phyloP scores from a whole-genome alignment of 2,329 filamentous ascomycete species.

The Anisogramma anomala region DNA sequence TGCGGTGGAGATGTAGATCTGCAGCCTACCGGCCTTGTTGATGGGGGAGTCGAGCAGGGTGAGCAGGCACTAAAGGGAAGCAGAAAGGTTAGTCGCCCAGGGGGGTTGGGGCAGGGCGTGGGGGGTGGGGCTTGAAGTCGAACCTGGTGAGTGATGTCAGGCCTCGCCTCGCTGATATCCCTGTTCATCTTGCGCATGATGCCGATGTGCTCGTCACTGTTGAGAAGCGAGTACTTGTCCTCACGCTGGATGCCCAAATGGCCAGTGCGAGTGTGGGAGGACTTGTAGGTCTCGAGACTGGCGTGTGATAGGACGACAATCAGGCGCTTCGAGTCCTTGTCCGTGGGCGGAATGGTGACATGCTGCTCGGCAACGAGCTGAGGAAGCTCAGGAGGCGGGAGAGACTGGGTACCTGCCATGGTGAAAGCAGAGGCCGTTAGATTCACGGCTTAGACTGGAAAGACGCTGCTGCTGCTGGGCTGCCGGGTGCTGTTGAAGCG shows the following conservation, averaged over 20 bases:
- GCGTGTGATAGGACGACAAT: conserved; percentile 97
- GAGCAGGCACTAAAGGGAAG: conserved; percentile 64
- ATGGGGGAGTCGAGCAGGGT: conserved; percentile 95
- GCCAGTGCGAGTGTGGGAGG: conserved; percentile 59
- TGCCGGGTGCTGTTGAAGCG: background rate
- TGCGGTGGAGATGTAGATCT: conserved; percentile 97
- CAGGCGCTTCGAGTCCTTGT: conserved; percentile 83
- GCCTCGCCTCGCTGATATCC: conserved; percentile 93
- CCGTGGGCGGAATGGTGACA: conserved; percentile 66
- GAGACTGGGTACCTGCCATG: conserved; percentile 74
- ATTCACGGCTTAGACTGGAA: conserved; percentile 17
- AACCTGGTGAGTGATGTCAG: conserved; percentile 98
- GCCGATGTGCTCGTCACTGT: conserved; percentile 98
- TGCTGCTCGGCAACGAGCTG: conserved; percentile 91
- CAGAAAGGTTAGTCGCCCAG: conserved; percentile 20
- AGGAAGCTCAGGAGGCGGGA: conserved; percentile 81
- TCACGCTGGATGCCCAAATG: conserved; percentile 59
- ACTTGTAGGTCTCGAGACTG: conserved; percentile 94
- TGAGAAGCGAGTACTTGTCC: conserved; percentile 94
- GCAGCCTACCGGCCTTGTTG: conserved; percentile 95
- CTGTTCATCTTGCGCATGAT: conserved; percentile 99
- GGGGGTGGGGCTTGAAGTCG: too few relatives aligned
- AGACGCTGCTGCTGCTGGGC: too few relatives aligned
- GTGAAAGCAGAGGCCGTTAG: conserved; percentile 11
- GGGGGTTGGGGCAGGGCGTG: too few relatives aligned